These are phyloP conservation scores for Trichoderma sp. DNA, from an alignment of 2,329 filamentous ascomycete species.

Conservation along the genomic window DNA sequence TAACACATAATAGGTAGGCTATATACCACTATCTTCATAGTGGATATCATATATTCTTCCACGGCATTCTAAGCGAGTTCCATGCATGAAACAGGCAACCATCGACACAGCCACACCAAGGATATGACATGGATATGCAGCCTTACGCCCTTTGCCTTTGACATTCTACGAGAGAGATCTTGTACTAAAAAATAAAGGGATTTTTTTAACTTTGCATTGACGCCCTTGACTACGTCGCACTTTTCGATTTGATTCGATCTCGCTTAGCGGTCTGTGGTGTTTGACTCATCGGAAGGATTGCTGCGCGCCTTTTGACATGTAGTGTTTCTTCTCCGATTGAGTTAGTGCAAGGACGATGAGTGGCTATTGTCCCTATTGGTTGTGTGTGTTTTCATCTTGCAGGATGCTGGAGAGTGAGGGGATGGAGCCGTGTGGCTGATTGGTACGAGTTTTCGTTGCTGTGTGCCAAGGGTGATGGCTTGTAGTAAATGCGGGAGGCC, in stretches of 20 bases:
- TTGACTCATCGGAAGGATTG: slow-evolving; percentile 3
- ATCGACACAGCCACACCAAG: not conserved
- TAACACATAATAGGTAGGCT: not conserved
- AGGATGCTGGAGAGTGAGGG: not conserved
- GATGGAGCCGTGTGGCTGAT: not conserved
- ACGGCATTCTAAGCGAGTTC: not conserved
- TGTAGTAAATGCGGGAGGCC: not conserved
- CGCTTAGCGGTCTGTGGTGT: not conserved
- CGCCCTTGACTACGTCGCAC: not conserved
- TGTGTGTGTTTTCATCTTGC: not conserved
- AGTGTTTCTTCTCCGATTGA: not conserved
- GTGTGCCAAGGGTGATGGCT: not conserved
- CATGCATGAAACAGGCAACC: not conserved
- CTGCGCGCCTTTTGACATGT: slow-evolving; percentile 15
- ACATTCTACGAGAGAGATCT: not conserved
- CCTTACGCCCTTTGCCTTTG: slow-evolving; percentile 17
- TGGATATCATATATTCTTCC: not conserved
- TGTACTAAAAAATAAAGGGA: too few relatives aligned
- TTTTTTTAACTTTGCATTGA: not conserved
- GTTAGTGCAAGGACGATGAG: not conserved
- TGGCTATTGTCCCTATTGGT: not conserved
- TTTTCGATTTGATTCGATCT: slow-evolving; percentile 6
- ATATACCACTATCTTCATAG: not conserved
- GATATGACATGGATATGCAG: slow-evolving; percentile 4
- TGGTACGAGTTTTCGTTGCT: not conserved